Conservation (phyloP, 2,329 filamentous ascomycete genomes). For the Chrysoporthe austroafricana region DNA sequence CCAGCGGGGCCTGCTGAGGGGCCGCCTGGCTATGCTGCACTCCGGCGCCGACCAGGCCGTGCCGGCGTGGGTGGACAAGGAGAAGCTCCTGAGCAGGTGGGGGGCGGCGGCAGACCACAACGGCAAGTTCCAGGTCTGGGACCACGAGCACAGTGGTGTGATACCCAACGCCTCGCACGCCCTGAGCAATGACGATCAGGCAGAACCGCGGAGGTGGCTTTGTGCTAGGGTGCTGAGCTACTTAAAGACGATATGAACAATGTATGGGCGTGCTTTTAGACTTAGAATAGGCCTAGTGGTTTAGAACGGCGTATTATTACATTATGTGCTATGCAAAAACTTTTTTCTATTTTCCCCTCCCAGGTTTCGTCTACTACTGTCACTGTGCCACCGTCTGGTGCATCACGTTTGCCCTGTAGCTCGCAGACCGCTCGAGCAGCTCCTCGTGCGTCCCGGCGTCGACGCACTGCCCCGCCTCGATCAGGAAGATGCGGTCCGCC, state of each 20-base stretch:
- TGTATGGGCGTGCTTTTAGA: not conserved
- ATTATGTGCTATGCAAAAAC: not conserved
- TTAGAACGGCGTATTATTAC: no score
- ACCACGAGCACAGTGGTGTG: slow-evolving; percentile 50
- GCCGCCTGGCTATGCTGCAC: slow-evolving; percentile 47
- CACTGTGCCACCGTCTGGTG: slow-evolving; percentile 36
- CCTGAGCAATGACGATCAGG: slow-evolving; percentile 51
- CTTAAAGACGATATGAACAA: slow-evolving; percentile 15
- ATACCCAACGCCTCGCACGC: slow-evolving; percentile 54
- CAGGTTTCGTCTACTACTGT: not conserved
- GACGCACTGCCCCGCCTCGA: slow-evolving; percentile 45
- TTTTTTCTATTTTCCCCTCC: not conserved
- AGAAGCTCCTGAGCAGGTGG: slow-evolving; percentile 47
- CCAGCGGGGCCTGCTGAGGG: slow-evolving; percentile 40
- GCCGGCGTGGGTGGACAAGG: slow-evolving; percentile 48
- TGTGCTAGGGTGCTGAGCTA: slow-evolving; percentile 30
- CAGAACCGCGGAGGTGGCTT: slow-evolving; percentile 38
- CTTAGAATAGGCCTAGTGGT: no score
- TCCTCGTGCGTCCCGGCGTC: slow-evolving; percentile 41
- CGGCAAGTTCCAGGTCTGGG: slow-evolving; percentile 45
- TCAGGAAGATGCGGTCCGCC: slow-evolving; percentile 48
- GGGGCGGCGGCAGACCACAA: slow-evolving; percentile 43
- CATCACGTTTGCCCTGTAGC: slow-evolving; percentile 39
- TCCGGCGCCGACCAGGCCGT: slow-evolving; percentile 51
- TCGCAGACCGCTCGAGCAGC: slow-evolving; percentile 35